A percentile compares a stretch with the other conserved stretches of the same genome.
Conservation (phyloP, 2,329 filamentous ascomycete genomes). For the Sclerotinia sclerotiorum region DNA sequence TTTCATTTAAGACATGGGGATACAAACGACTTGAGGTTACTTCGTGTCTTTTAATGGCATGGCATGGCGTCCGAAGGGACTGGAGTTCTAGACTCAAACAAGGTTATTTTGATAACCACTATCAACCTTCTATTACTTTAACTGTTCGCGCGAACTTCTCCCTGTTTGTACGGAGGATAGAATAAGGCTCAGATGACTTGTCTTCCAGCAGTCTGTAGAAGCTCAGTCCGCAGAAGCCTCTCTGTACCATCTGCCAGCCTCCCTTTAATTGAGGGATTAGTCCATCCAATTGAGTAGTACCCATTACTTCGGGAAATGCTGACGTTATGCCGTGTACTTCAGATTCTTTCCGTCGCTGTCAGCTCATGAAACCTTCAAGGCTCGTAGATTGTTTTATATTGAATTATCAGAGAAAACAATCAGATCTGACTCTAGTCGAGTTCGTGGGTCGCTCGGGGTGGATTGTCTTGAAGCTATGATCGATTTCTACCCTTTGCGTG, state of each 20-base stretch:
- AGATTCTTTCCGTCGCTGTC: neutral
- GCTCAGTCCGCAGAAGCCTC: slow-evolving; percentile 6
- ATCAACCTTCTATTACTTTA: neutral
- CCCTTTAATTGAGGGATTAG: slow-evolving; percentile 2
- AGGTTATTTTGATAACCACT: neutral
- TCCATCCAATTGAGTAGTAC: neutral
- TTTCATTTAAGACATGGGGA: neutral
- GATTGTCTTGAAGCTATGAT: slow-evolving; percentile 8
- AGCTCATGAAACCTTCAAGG: neutral
- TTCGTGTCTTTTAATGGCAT: neutral
- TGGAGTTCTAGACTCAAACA: neutral
- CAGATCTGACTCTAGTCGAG: neutral
- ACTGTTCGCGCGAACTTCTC: neutral
- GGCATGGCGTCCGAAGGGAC: neutral
- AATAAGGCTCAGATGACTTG: slow-evolving; percentile 3
- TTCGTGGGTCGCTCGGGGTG: neutral
- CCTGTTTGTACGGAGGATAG: neutral
- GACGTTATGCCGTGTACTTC: neutral
- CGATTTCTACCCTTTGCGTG: neutral
- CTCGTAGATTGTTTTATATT: no score
- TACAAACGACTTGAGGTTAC: neutral
- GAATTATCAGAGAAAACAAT: no score
- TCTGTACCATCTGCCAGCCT: slow-evolving; percentile 3
- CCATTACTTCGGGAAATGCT: slow-evolving; percentile 4
- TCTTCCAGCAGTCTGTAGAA: neutral